Base-by-base conservation (phyloP, 2,329 filamentous ascomycete species). In the Ceratocystis colombiana region DNA sequence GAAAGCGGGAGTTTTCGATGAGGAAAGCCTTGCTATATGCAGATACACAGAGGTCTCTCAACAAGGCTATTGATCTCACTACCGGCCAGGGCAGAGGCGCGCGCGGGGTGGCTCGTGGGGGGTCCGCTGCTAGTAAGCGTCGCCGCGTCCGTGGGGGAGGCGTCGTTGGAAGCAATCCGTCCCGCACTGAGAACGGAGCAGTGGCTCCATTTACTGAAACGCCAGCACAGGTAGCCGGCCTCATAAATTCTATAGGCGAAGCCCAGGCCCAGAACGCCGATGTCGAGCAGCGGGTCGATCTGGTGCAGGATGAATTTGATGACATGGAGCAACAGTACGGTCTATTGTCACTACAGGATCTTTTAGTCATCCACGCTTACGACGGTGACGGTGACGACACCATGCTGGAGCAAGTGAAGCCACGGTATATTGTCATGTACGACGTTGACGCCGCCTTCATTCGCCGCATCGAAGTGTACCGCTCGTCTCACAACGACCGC, bases 391-490 rank as follows among this genome's bases (percentile, higher is more conserved):
- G 93, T 78, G 94, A 99, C 74, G 94, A 97, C 73, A 90, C 96
- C 74, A 82, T 97, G n/a, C 82, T 99, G 1, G 93, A 99, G 74
- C 94, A 99, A 76, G 82, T 94, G 67, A 91, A 89, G 72, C 94
- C 94, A 44, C 86, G 89, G 68, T 96, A 96, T 75, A 90, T 99
- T 68, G 88, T 99, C 77, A 97, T 99, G 94, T 99, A 96, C 75
- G 94, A 97, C 74, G 93, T 94, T 0, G 91, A 97, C 70, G 86
- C 93, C 2, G 87, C 93, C 2, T 99, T 99, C 74, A 96, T 97
- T 72, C 86, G 94, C 15, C 83, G 93, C 46, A 88, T 99, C 22
- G 94, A 99, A 74, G 92, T 97, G 1, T 99, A 97, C 76, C 86
- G 94, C 48, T 96, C 91, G 64, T 96, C 92, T 8, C 94, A 99